Evolutionary conservation across 345 rosid species (phyloP).

Genomic region (Eucalyptus pumila): DNA sequence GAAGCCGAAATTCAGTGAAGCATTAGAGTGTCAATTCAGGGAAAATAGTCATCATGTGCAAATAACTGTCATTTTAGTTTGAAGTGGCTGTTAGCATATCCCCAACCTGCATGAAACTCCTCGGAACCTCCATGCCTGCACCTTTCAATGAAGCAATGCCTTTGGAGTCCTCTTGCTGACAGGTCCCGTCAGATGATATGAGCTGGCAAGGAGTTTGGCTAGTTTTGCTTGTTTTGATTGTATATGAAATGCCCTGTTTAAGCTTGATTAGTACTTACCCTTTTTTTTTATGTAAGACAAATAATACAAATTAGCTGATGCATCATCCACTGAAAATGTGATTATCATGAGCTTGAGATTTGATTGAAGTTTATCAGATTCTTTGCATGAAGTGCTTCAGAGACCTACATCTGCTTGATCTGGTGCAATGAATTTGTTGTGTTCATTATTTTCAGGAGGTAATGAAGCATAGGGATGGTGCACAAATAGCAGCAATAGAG

Average conservation of each 20-base stretch:
- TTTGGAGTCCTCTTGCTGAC: neutral
- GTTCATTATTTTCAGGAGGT: constrained; percentile 47
- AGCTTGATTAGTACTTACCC: neutral
- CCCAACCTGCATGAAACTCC: neutral
- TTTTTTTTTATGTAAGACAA: neutral
- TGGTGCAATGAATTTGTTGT: neutral
- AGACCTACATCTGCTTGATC: neutral
- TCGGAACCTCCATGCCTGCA: neutral
- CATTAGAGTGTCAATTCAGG: neutral
- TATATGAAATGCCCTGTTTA: neutral
- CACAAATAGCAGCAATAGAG: constrained; percentile 75
- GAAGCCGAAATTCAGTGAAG: neutral
- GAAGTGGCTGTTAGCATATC: neutral
- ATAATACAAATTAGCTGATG: neutral
- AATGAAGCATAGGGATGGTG: constrained; percentile 80
- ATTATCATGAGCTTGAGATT: neutral
- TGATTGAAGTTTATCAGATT: neutral
- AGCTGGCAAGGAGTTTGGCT: neutral
- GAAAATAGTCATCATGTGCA: neutral
- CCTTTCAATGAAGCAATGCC: neutral
- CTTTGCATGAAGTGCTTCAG: neutral
- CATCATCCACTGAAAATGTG: neutral
- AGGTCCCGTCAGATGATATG: neutral
- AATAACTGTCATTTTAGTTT: neutral
- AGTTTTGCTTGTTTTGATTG: neutral